These are phyloP conservation scores for Hymenoscyphus albidus DNA, from an alignment of 2,329 filamentous ascomycete species.

Conservation along the genomic window DNA sequence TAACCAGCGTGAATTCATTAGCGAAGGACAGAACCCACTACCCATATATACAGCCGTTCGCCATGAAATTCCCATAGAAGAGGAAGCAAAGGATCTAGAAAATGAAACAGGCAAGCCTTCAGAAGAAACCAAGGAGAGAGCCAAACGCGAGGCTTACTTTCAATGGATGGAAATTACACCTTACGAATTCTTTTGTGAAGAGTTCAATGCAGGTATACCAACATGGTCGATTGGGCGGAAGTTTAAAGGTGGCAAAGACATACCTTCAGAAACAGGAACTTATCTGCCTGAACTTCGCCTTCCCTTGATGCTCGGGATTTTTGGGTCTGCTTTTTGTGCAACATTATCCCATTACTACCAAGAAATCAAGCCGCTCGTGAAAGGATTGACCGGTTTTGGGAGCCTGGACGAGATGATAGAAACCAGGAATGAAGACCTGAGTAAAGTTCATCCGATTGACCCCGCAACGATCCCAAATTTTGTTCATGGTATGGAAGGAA, in stretches of 20 bases:
- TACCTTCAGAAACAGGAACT: slow-evolving; percentile 58
- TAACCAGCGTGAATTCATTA: slow-evolving; percentile 72
- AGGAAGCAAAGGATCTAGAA: slow-evolving; percentile 39
- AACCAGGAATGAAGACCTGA: slow-evolving; percentile 76
- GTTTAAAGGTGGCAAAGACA: slow-evolving; percentile 69
- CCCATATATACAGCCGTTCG: slow-evolving; percentile 95
- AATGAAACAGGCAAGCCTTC: slow-evolving; percentile 36
- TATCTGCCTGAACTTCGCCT: slow-evolving; percentile 80
- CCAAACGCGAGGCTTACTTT: slow-evolving; percentile 77
- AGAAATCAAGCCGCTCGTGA: slow-evolving; percentile 80
- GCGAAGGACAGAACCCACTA: slow-evolving; percentile 75
- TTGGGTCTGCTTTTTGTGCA: slow-evolving; percentile 93
- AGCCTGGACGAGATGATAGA: slow-evolving; percentile 79
- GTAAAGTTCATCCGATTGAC: slow-evolving; percentile 92
- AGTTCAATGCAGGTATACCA: slow-evolving; percentile 85
- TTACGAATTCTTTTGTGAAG: slow-evolving; percentile 93
- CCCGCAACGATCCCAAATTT: slow-evolving; percentile 90
- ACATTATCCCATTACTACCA: slow-evolving; percentile 95
- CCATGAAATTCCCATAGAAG: slow-evolving; percentile 80
- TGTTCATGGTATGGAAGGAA: slow-evolving; percentile 72
- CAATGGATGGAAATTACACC: slow-evolving; percentile 97
- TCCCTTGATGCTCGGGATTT: slow-evolving; percentile 86
- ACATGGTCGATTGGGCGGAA: slow-evolving; percentile 87
- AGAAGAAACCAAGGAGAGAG: slow-evolving; percentile 48
- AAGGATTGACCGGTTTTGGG: slow-evolving; percentile 68